These are phyloP conservation scores for Candolleomyces aberdarensis DNA, from an alignment of 768 basidiomycete species.

Conservation along the genomic window DNA sequence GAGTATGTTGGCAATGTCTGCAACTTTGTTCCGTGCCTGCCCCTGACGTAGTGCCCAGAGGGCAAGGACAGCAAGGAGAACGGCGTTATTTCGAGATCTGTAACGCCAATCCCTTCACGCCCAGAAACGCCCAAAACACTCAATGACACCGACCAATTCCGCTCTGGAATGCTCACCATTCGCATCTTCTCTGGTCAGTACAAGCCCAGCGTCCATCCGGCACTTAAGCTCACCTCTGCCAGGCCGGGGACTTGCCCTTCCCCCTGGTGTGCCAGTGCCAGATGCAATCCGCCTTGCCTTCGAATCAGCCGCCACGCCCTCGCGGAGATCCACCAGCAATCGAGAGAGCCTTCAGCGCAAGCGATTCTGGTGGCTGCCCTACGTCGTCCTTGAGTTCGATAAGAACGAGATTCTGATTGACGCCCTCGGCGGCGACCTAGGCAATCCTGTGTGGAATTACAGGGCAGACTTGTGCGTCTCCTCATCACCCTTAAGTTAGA, in stretches of 20 bases:
- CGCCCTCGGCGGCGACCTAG: constrained; percentile 91
- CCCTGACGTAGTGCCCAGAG: constrained; percentile 35
- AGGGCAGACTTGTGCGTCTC: constrained; percentile 85
- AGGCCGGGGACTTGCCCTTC: constrained; percentile 81
- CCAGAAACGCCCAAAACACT: constrained; percentile 72
- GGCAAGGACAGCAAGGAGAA: constrained; percentile 69
- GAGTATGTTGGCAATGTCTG: constrained; percentile 27
- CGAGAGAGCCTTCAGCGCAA: constrained; percentile 91
- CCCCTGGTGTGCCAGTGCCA: constrained; percentile 77
- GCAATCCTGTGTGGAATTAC: constrained; percentile 92
- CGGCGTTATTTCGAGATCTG: constrained; percentile 70
- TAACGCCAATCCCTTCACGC: constrained; percentile 77
- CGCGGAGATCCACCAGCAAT: constrained; percentile 62
- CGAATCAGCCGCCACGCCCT: constrained; percentile 47
- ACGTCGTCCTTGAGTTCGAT: constrained; percentile 96
- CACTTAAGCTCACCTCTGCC: not conserved
- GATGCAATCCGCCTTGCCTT: constrained; percentile 83
- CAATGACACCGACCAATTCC: constrained; percentile 58
- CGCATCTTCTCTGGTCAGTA: constrained; percentile 86
- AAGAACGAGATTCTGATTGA: constrained; percentile 97
- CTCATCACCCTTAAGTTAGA: not conserved
- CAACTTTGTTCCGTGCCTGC: not conserved
- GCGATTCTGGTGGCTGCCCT: constrained; percentile 96
- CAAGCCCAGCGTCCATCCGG: constrained; percentile 13
- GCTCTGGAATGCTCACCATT: constrained; percentile 92